Evolutionary conservation across 805 yeast species (phyloP).

Genomic region (Myxozyma vanderwaltii): DNA sequence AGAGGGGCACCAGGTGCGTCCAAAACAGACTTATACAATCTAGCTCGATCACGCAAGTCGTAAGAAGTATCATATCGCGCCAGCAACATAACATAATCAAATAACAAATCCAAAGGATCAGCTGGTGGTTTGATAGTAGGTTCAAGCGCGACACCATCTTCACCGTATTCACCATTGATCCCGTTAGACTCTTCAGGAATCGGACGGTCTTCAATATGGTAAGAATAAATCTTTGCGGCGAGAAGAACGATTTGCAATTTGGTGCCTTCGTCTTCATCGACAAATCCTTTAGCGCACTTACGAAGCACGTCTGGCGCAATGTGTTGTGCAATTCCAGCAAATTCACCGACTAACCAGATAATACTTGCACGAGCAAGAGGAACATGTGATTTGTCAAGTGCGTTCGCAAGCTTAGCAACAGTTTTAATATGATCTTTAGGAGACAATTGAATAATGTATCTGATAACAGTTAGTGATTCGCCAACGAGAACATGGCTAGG

Average conservation of each 20-base stretch:
- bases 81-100: constrained; percentile 60
- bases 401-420: constrained; percentile 48
- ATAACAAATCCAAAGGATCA: constrained; percentile 53
- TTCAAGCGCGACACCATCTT: constrained; percentile 1
- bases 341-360: constrained; percentile 90
- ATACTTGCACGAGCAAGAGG: constrained; percentile 73
- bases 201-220: constrained; percentile 51
- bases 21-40: constrained; percentile 67
- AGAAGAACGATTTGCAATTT: constrained; percentile 71
- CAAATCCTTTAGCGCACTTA: constrained; percentile 54
- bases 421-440: constrained; percentile 57
- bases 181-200: constrained; percentile 20
- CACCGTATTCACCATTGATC: constrained; percentile 17
- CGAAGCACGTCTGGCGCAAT: constrained; percentile 80
- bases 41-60: constrained; percentile 82
- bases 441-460: constrained; percentile 69
- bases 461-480: constrained; percentile 70
- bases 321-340: constrained; percentile 49
- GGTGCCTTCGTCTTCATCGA: constrained; percentile 57
- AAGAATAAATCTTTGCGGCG: constrained; percentile 70
- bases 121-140: constrained; percentile 37
- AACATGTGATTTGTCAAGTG: constrained; percentile 39
- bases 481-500: constrained; percentile 48
- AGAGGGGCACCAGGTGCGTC: constrained; percentile 57
- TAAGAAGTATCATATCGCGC: constrained; percentile 72